Conservation (phyloP, 371 early-diverging fungal genomes). For the Mucor racemosus region DNA sequence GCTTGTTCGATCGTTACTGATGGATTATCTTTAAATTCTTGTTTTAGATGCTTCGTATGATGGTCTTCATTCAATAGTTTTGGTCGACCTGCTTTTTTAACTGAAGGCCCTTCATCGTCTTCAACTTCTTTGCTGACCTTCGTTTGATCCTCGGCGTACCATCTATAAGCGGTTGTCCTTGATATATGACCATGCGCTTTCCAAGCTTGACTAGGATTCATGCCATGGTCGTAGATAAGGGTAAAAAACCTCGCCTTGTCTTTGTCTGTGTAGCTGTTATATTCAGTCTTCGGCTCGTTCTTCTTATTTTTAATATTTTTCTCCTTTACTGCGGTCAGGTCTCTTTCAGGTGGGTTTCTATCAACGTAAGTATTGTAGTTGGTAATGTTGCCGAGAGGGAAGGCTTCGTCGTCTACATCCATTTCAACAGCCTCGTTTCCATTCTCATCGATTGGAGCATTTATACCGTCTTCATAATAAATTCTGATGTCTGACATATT, state of each 20-base stretch:
- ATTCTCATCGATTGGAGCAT: constrained; percentile 7
- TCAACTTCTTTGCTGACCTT: constrained; percentile 1
- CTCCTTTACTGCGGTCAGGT: constrained; percentile 10
- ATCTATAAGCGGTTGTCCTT: constrained; percentile 14
- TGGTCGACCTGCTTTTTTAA: constrained; percentile 1
- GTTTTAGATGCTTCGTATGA: background rate
- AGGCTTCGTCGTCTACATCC: constrained; percentile 14
- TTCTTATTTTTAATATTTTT: background rate
- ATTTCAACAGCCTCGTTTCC: constrained; percentile 15
- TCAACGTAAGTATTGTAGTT: constrained; percentile 15
- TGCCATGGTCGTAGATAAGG: constrained; percentile 10
- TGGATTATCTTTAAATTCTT: constrained; percentile 16
- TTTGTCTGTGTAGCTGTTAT: constrained; percentile 7
- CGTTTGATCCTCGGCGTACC: constrained; percentile 15
- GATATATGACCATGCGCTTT: constrained; percentile 15
- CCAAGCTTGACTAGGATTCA: constrained; percentile 1
- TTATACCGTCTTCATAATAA: constrained; percentile 6
- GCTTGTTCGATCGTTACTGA: constrained; percentile 15
- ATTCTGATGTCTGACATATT: constrained; percentile 8
- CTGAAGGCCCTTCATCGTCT: constrained; percentile 11
- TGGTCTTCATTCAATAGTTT: constrained; percentile 18
- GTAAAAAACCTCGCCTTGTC: constrained; percentile 4
- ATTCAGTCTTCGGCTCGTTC: constrained; percentile 15
- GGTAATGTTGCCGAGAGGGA: constrained; percentile 15
- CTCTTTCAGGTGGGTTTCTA: constrained; percentile 18